Percentiles rank a stretch among this genome's conserved stretches.
Conservation (phyloP, 225 moss, liverwort and hornwort species). For the Anthoceros angustus region DNA sequence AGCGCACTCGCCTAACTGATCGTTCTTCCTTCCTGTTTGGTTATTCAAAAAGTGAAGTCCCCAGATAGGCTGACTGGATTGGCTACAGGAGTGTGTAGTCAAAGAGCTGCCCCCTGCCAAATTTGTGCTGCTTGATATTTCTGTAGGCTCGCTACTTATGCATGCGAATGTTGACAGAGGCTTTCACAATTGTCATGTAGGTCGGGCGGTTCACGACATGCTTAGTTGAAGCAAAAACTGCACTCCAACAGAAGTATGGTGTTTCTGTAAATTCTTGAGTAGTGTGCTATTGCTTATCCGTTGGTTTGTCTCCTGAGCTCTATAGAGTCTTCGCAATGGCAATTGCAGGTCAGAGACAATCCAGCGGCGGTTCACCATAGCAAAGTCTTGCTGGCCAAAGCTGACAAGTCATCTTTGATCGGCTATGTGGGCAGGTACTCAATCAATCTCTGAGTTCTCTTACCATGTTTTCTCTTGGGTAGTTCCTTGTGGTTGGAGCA, state of each 20-base stretch:
- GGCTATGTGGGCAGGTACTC: conserved; percentile 80
- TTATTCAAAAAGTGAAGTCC: background rate
- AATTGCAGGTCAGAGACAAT: conserved; percentile 73
- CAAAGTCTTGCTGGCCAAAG: conserved; percentile 78
- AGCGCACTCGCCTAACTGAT: no score
- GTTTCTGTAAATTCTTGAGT: background rate
- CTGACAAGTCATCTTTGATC: conserved; percentile 96
- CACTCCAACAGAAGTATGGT: conserved; percentile 72
- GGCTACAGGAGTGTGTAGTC: no score
- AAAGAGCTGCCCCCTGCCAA: no score
- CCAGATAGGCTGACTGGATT: no score
- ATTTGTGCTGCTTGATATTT: no score
- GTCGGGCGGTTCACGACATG: conserved; percentile 93
- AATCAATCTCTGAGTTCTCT: background rate
- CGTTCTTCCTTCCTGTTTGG: background rate
- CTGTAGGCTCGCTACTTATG: background rate
- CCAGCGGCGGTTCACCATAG: conserved; percentile 79
- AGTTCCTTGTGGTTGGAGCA: no score
- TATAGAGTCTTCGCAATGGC: background rate
- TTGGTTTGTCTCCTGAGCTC: background rate
- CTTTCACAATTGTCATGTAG: conserved; percentile 18
- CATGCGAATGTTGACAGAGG: background rate
- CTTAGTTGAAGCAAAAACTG: conserved; percentile 81
- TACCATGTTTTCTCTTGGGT: no score
- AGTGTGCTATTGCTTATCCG: background rate